Evolutionary conservation across 345 rosid species (phyloP).

Genomic region (Tarenaya hassleriana): DNA sequence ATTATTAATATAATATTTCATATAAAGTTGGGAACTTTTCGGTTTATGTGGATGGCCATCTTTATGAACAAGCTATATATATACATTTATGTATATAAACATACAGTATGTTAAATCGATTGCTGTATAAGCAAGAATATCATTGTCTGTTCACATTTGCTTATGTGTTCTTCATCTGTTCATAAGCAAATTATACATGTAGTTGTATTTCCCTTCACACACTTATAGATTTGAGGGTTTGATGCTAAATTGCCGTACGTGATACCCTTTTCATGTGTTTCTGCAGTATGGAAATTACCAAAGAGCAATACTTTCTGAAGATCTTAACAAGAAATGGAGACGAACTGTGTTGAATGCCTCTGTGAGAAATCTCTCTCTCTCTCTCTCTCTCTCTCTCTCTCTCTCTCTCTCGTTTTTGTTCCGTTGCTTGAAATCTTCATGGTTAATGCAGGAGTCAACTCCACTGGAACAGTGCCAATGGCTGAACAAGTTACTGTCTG

Average conservation of each 20-base stretch:
- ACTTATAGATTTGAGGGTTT: neutral
- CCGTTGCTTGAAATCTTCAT: slow-evolving; percentile 6
- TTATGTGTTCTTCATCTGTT: too few species aligned
- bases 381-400: neutral
- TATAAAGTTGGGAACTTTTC: slow-evolving; percentile 26
- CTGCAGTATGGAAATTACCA: slow-evolving; percentile 70
- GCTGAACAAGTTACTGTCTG: slow-evolving; percentile 80
- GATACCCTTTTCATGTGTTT: slow-evolving; percentile 4
- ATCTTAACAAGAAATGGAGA: slow-evolving; percentile 80
- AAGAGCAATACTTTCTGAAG: slow-evolving; percentile 59
- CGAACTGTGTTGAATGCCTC: slow-evolving; percentile 48
- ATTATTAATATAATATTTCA: neutral
- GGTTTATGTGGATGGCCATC: slow-evolving; percentile 13
- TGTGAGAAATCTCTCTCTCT: slow-evolving; percentile 31
- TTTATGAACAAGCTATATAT: slow-evolving; percentile 6
- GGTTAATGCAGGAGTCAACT: slow-evolving; percentile 55
- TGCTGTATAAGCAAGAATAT: neutral
- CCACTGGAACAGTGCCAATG: slow-evolving; percentile 95
- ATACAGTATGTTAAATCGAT: neutral
- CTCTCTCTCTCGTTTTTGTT: slow-evolving; percentile 9
- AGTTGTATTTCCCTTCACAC: too few species aligned
- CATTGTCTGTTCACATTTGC: slow-evolving; percentile 7
- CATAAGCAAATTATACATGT: too few species aligned
- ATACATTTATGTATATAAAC: neutral
- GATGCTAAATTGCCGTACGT: neutral